These are phyloP conservation scores for Botrytis byssoidea DNA, from an alignment of 2,329 filamentous ascomycete genomes.

Conservation along the genomic window DNA sequence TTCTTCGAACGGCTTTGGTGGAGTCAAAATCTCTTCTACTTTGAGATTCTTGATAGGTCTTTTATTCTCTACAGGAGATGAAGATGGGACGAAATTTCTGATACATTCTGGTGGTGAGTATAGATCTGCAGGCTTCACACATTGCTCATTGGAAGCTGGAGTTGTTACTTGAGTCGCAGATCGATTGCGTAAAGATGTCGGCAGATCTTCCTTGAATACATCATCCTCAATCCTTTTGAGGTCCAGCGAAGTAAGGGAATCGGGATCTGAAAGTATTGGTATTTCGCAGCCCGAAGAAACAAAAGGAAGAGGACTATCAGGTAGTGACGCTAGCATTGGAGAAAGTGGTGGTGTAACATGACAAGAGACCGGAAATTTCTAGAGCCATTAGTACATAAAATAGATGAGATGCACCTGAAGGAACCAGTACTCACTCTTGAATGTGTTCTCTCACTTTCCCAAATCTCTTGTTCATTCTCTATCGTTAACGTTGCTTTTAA, in stretches of 20 bases:
- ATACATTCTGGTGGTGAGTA: constrained; percentile 28
- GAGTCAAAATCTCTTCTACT: constrained; percentile 37
- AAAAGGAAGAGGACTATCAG: not conserved
- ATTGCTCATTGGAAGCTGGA: constrained; percentile 42
- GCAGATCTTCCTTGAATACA: constrained; percentile 36
- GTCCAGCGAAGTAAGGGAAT: constrained; percentile 31
- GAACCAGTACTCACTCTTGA: constrained; percentile 27
- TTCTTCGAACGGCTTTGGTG: constrained; percentile 24
- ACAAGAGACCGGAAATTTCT: constrained; percentile 30
- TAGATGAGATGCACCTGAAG: not conserved
- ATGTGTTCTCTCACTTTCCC: constrained; percentile 28
- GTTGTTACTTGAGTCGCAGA: not conserved
- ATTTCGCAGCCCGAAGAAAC: constrained; percentile 26
- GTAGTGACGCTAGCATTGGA: constrained; percentile 24
- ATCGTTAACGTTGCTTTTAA: constrained; percentile 28
- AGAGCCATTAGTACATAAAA: not conserved
- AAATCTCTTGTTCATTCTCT: constrained; percentile 31
- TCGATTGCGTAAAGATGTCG: constrained; percentile 27
- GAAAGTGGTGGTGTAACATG: constrained; percentile 38
- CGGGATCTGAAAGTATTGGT: constrained; percentile 31
- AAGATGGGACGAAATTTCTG: constrained; percentile 14
- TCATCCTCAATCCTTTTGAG: constrained; percentile 32
- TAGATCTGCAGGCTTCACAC: constrained; percentile 68
- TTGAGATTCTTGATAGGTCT: constrained; percentile 31
- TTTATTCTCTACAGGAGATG: constrained; percentile 14